These are phyloP conservation scores for Danielia oregonensis DNA, from an alignment of 805 yeast genomes.

Conservation along the genomic window DNA sequence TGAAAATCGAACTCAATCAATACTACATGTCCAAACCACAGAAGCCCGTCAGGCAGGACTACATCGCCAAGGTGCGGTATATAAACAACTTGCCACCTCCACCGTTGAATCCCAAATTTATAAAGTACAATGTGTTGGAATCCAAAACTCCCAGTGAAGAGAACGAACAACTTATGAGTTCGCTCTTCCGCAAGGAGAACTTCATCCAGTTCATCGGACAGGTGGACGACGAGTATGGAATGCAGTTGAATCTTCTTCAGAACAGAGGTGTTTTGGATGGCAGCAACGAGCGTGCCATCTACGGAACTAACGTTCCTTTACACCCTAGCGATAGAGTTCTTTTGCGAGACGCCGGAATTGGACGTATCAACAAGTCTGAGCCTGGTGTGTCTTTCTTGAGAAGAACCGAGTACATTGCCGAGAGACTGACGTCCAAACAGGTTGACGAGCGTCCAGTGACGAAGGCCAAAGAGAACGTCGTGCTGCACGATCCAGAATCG, in stretches of 20 bases:
- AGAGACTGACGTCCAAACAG: constrained; percentile 40
- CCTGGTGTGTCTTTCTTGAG: constrained; percentile 77
- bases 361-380: constrained; percentile 38
- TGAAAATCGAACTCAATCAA: neutral
- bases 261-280: constrained; percentile 67
- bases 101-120: constrained; percentile 80
- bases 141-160: constrained; percentile 34
- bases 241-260: constrained; percentile 69
- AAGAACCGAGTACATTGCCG: constrained; percentile 89
- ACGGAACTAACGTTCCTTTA: constrained; percentile 39
- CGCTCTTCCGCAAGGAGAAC: constrained; percentile 72
- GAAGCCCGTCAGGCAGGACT: constrained; percentile 60
- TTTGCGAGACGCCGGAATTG: constrained; percentile 72
- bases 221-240: constrained; percentile 62
- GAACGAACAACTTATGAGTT: constrained; percentile 53
- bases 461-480: constrained; percentile 15
- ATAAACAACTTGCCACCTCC: constrained; percentile 91
- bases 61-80: constrained; percentile 78
- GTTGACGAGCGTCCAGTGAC: constrained; percentile 28
- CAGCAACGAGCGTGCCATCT: constrained; percentile 45
- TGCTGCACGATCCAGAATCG: constrained; percentile 51
- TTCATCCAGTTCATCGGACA: constrained; percentile 56
- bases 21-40: constrained; percentile 23
- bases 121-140: constrained; percentile 49
- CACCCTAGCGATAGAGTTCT: constrained; percentile 77